Conservation (phyloP, 495 filamentous ascomycete genomes). For the Aspergillus leporis region DNA sequence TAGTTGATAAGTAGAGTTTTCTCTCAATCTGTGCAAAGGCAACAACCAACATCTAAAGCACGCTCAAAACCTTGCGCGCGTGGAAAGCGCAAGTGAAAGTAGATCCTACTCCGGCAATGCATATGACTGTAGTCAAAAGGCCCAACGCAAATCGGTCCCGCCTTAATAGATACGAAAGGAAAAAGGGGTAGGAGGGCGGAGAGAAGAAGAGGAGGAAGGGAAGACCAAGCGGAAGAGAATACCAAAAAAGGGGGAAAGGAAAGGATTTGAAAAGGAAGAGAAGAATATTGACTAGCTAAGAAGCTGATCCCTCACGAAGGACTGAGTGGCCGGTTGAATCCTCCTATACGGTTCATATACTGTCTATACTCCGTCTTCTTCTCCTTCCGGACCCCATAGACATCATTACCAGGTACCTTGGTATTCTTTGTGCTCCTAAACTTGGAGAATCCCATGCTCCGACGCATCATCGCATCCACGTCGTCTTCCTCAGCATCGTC, state of each 20-base stretch:
- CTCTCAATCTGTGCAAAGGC: slow-evolving; percentile 5
- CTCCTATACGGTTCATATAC: slow-evolving; percentile 98
- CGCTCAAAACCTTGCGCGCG: not conserved
- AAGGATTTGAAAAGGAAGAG: slow-evolving; percentile 3
- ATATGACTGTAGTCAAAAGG: slow-evolving; percentile 12
- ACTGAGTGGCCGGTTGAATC: slow-evolving; percentile 90
- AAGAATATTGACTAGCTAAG: not conserved
- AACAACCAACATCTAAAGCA: not conserved
- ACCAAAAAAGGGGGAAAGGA: slow-evolving; percentile 4
- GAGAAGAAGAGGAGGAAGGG: not conserved
- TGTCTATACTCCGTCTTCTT: slow-evolving; percentile 95
- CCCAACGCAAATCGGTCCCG: slow-evolving; percentile 6
- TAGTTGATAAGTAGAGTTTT: not conserved
- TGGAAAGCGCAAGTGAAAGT: slow-evolving; percentile 5
- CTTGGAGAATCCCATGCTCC: slow-evolving; percentile 82
- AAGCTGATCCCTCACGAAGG: slow-evolving; percentile 38
- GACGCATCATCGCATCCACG: slow-evolving; percentile 70
- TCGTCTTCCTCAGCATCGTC: slow-evolving; percentile 65
- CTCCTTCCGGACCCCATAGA: slow-evolving; percentile 83
- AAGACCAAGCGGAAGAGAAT: not conserved
- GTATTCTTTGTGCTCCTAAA: slow-evolving; percentile 89
- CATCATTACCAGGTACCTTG: slow-evolving; percentile 87
- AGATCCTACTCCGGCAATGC: slow-evolving; percentile 26
- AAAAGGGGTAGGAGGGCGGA: not conserved
- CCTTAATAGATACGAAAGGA: slow-evolving; percentile 4